Base-by-base conservation (phyloP, 2,329 filamentous ascomycete species). In the Dryadomyces sulphureus region DNA sequence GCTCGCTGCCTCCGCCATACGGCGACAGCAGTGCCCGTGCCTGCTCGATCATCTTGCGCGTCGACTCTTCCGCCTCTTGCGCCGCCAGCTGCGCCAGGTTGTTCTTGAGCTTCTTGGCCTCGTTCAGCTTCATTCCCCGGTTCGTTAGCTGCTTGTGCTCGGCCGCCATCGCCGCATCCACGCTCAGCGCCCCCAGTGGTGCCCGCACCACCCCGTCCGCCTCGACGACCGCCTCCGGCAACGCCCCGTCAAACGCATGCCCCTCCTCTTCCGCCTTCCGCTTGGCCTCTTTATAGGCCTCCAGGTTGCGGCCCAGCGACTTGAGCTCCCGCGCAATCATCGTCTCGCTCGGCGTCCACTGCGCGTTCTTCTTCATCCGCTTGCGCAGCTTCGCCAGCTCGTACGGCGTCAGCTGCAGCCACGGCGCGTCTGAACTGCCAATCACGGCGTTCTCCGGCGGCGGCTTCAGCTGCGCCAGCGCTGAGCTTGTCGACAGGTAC, bases 331-430 rank as follows among this genome's bases (percentile, higher is more conserved):
- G 72, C 16, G 82, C 76, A 52, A 90, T 84, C 85, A 92, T 92
- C 0, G 85, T 89, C 54, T 86, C 82, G 51, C 83, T 89, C 0
- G 85, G 85, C 3, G 77, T 79, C 85, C 85, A 92, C 5, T 84
- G 80, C 0, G 84, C 82, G 56, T 92, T 92, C 69, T 92, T 92
- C 72, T 92, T 92, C 85, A 92, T 92, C 17, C 82, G 73, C 63
- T 92, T 92, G 49, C 85, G 70, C 7, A 92, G 68, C 51, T 78
- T 73, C 1, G 77, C 78, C 41, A 83, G 66, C 57, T 83, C 79
- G 51, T 75, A 81, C 16, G 70, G 65, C 7, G 77, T 81, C 34
- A 83, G 66, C 54, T 77, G 76, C 21, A 81, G 65, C 79, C 79
- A 83, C 0, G 79, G 79, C 11, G 75, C 72, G 54, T 81, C 72